Evolutionary conservation across 2,329 filamentous ascomycete genomes (phyloP).

Genomic region (Metarhizium anisopliae): DNA sequence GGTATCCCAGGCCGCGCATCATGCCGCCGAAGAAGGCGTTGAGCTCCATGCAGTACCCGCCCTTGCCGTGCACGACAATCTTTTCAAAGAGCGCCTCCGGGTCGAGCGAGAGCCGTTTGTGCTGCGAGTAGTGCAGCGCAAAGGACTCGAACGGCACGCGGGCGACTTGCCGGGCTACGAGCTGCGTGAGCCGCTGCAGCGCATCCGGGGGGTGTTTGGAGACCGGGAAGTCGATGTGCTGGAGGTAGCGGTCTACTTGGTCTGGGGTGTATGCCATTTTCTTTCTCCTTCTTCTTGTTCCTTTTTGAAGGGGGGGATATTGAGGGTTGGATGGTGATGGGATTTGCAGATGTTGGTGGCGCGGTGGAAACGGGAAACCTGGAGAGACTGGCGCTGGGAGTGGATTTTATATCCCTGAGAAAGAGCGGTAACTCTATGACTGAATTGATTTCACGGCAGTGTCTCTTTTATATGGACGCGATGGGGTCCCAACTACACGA

Average conservation of each 20-base stretch:
- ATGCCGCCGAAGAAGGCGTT: slow-evolving; percentile 37
- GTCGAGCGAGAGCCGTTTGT: slow-evolving; percentile 19
- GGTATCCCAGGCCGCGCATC: slow-evolving; percentile 38
- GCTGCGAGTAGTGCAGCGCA: slow-evolving; percentile 38
- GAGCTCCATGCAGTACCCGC: slow-evolving; percentile 47
- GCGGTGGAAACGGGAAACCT: too few species aligned
- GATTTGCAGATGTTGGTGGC: too few species aligned
- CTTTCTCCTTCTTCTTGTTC: too few species aligned
- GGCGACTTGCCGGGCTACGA: slow-evolving; percentile 34
- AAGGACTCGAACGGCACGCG: slow-evolving; percentile 47
- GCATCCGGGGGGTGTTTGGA: slow-evolving; percentile 12
- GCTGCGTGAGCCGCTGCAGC: slow-evolving; percentile 20
- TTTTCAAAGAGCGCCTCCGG: slow-evolving; percentile 33
- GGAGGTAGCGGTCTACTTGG: slow-evolving; percentile 21
- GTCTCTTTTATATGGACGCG: too few species aligned
- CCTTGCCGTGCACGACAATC: slow-evolving; percentile 32
- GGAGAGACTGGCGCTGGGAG: too few species aligned
- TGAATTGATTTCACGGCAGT: too few species aligned
- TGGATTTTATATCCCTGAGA: too few species aligned
- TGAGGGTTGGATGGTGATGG: too few species aligned
- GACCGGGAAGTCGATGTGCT: slow-evolving; percentile 19
- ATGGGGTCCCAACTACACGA: too few species aligned
- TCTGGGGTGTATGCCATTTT: slow-evolving; percentile 9
- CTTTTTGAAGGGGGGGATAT: too few species aligned
- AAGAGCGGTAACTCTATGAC: too few species aligned